Conservation (phyloP, 192 early-diverging fungal genomes). For the Coemansia asiatica region DNA sequence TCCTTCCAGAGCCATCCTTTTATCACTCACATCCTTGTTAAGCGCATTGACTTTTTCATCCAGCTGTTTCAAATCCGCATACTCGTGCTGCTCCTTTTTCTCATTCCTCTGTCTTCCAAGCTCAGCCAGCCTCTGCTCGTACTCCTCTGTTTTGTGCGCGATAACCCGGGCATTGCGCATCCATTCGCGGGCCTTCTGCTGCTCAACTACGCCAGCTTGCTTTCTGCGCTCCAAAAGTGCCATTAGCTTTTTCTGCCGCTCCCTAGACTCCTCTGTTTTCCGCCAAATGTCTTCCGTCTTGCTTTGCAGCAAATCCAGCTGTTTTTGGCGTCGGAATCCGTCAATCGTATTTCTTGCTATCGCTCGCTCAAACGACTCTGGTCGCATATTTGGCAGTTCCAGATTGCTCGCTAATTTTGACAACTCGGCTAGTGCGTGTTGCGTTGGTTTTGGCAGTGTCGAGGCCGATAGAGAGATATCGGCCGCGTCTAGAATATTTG, state of each 20-base stretch:
- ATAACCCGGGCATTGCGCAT: slow-evolving; percentile 41
- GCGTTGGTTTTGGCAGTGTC: slow-evolving; percentile 15
- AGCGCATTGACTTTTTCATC: slow-evolving; percentile 13
- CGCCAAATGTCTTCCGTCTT: background rate
- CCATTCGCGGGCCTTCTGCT: slow-evolving; percentile 55
- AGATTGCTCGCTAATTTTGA: slow-evolving; percentile 20
- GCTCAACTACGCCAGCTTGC: slow-evolving; percentile 25
- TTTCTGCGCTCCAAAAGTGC: slow-evolving; percentile 19
- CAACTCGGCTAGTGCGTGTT: slow-evolving; percentile 23
- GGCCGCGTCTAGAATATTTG: slow-evolving; percentile 22
- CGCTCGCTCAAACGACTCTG: slow-evolving; percentile 37
- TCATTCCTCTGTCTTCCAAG: slow-evolving; percentile 8
- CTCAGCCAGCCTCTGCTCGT: slow-evolving; percentile 23
- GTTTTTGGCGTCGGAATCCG: slow-evolving; percentile 15
- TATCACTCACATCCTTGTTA: slow-evolving; percentile 12
- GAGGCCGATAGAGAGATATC: slow-evolving; percentile 1
- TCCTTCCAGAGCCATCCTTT: slow-evolving; percentile 19
- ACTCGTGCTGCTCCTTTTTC: slow-evolving; percentile 4
- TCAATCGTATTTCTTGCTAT: slow-evolving; percentile 21
- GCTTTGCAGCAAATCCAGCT: background rate
- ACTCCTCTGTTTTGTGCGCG: slow-evolving; percentile 38
- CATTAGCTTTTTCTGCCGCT: slow-evolving; percentile 20
- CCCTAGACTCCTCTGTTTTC: slow-evolving; percentile 20
- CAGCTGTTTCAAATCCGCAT: slow-evolving; percentile 23
- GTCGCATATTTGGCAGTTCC: slow-evolving; percentile 20